These are phyloP conservation scores for Xanthoconium stramineum DNA, from an alignment of 768 basidiomycete species.

Conservation along the genomic window DNA sequence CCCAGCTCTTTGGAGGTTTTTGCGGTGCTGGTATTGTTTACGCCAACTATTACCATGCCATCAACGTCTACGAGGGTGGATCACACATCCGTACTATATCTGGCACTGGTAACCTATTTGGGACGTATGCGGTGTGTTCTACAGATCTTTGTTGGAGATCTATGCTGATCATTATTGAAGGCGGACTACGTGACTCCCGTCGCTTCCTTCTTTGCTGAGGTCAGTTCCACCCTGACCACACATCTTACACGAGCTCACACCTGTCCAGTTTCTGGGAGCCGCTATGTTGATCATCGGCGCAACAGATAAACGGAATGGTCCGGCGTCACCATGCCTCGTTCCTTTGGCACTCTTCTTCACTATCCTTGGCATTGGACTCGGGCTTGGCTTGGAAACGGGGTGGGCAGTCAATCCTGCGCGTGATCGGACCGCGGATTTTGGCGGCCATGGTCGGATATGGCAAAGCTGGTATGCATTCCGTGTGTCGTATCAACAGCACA, in stretches of 20 bases:
- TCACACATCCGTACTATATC: slow-evolving; percentile 50
- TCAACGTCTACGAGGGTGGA: slow-evolving; percentile 62
- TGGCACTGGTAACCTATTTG: slow-evolving; percentile 56
- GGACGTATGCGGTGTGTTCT: slow-evolving; percentile 54
- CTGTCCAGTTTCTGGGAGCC: slow-evolving; percentile 49
- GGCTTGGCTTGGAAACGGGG: slow-evolving; percentile 64
- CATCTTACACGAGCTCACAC: neutral
- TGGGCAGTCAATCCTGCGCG: slow-evolving; percentile 70
- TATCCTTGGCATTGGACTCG: slow-evolving; percentile 55
- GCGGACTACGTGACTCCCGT: slow-evolving; percentile 43
- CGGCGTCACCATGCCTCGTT: slow-evolving; percentile 47
- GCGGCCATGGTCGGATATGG: slow-evolving; percentile 77
- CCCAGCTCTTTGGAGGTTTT: slow-evolving; percentile 60
- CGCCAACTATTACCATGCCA: slow-evolving; percentile 64
- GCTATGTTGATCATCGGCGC: slow-evolving; percentile 50
- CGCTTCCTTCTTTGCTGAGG: slow-evolving; percentile 48
- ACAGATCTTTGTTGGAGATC: neutral
- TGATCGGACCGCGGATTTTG: slow-evolving; percentile 65
- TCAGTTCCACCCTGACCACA: slow-evolving; percentile 5
- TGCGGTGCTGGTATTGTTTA: slow-evolving; percentile 58
- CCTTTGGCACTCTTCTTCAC: slow-evolving; percentile 55
- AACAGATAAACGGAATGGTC: slow-evolving; percentile 50
- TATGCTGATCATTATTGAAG: slow-evolving; percentile 23
- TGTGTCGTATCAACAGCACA: neutral
- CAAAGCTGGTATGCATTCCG: slow-evolving; percentile 37